Evolutionary conservation across 257 asterid species (phyloP).

Genomic region (Parsonsia alboflavescens): DNA sequence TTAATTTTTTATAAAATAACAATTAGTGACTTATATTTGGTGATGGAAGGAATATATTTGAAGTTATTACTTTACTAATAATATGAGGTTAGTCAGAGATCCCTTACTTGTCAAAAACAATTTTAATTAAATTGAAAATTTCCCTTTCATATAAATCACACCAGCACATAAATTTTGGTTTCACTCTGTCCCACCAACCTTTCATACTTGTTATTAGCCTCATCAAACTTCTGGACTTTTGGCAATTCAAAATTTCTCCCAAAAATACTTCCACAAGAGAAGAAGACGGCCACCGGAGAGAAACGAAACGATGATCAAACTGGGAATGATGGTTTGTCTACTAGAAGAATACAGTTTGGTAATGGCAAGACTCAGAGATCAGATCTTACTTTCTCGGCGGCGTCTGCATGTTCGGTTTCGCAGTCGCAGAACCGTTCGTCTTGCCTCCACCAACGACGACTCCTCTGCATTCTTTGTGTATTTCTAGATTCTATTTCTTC

Average conservation of each 20-base stretch:
- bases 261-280: not conserved
- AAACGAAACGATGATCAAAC: constrained; percentile 45
- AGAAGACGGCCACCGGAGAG: not conserved
- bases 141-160: too few relatives aligned
- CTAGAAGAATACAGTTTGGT: constrained; percentile 59
- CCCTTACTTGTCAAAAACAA: too few relatives aligned
- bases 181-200: not conserved
- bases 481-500: constrained; percentile 24
- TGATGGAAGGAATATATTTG: too few relatives aligned
- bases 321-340: constrained; percentile 64
- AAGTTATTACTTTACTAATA: too few relatives aligned
- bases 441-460: constrained; percentile 31
- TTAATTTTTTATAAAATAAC: too few relatives aligned
- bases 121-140: too few relatives aligned
- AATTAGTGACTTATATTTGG: too few relatives aligned
- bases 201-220: not conserved
- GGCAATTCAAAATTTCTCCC: not conserved
- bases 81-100: too few relatives aligned
- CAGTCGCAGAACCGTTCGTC: constrained; percentile 34
- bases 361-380: constrained; percentile 54
- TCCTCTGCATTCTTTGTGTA: constrained; percentile 53
- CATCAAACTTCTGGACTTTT: not conserved
- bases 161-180: constrained; percentile 9
- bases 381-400: constrained; percentile 33
- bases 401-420: constrained; percentile 31